Conservation (phyloP, 208 protist species). For the Trypanosoma mega region DNA sequence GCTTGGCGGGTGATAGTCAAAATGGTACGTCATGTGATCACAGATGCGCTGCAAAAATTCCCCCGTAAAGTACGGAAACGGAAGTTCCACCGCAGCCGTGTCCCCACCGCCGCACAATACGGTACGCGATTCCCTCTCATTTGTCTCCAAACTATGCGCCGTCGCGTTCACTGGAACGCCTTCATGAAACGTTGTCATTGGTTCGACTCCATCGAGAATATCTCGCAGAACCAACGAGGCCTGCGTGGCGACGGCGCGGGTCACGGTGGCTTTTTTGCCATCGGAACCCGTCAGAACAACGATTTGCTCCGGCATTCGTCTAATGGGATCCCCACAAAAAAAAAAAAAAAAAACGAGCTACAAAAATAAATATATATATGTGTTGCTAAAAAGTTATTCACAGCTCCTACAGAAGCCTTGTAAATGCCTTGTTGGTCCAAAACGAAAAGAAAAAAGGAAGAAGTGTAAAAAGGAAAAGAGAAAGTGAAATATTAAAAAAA, state of each 20-base stretch:
- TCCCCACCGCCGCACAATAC: neutral
- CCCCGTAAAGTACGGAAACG: conserved; percentile 70
- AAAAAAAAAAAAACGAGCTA: no score
- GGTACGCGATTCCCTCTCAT: neutral
- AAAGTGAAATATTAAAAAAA: conserved; percentile 5
- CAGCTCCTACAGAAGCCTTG: no score
- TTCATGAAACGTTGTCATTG: neutral
- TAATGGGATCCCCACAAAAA: no score
- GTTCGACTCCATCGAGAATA: conserved; percentile 63
- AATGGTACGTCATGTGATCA: conserved; percentile 82
- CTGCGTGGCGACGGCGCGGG: conserved; percentile 67
- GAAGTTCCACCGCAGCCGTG: conserved; percentile 43
- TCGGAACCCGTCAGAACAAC: conserved; percentile 70
- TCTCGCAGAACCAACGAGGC: conserved; percentile 76
- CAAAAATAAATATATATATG: no score
- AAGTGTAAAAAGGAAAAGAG: conserved; percentile 2
- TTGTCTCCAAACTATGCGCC: neutral
- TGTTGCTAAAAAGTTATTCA: no score
- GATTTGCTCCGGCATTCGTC: conserved; percentile 33
- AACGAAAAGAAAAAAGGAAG: neutral
- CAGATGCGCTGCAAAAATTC: conserved; percentile 63
- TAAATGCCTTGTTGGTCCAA: no score
- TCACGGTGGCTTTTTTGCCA: conserved; percentile 53
- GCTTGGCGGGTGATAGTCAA: conserved; percentile 19
- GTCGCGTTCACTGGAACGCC: neutral